A percentile compares a stretch with the other conserved stretches of the same genome.
Evolutionary conservation across 2,329 filamentous ascomycete species (phyloP).

Genomic region (Fusarium secorum): DNA sequence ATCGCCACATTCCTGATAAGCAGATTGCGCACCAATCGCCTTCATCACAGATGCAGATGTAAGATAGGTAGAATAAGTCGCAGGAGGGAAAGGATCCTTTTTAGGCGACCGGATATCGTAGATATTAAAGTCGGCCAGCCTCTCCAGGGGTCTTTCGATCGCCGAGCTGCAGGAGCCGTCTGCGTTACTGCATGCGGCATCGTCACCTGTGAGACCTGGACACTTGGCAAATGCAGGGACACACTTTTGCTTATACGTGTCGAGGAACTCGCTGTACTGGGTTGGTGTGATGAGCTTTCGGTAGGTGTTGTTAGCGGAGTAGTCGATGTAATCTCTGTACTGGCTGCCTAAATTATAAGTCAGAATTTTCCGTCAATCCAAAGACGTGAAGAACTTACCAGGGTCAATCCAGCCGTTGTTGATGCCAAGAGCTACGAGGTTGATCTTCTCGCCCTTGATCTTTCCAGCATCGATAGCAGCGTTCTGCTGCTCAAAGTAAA

Average conservation of each 20-base stretch:
- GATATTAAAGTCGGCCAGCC: slow-evolving; percentile 49
- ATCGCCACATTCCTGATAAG: slow-evolving; percentile 31
- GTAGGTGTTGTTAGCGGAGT: slow-evolving; percentile 46
- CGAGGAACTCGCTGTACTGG: slow-evolving; percentile 30
- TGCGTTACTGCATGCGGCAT: slow-evolving; percentile 39
- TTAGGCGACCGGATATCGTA: slow-evolving; percentile 54
- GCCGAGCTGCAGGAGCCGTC: slow-evolving; percentile 36
- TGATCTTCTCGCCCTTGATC: slow-evolving; percentile 52
- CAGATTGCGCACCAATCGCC: slow-evolving; percentile 31
- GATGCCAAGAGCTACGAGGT: slow-evolving; percentile 61
- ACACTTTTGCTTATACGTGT: slow-evolving; percentile 42
- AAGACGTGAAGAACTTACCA: slow-evolving; percentile 8
- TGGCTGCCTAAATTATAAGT: slow-evolving; percentile 19
- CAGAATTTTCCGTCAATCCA: too few species aligned
- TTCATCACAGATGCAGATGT: slow-evolving; percentile 21
- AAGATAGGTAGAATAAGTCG: slow-evolving; percentile 30
- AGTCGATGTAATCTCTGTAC: slow-evolving; percentile 44
- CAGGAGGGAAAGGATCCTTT: slow-evolving; percentile 23
- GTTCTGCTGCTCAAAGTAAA: slow-evolving; percentile 65
- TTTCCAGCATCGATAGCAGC: slow-evolving; percentile 55
- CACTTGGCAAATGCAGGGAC: slow-evolving; percentile 37
- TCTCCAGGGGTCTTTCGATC: slow-evolving; percentile 19
- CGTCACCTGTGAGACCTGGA: slow-evolving; percentile 21
- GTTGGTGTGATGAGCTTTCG: slow-evolving; percentile 38
- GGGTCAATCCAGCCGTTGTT: slow-evolving; percentile 65